Evolutionary conservation across 495 filamentous ascomycete genomes (phyloP), one percentile per base, ranked within the genome.

Genomic region (Cercophora samala): DNA sequence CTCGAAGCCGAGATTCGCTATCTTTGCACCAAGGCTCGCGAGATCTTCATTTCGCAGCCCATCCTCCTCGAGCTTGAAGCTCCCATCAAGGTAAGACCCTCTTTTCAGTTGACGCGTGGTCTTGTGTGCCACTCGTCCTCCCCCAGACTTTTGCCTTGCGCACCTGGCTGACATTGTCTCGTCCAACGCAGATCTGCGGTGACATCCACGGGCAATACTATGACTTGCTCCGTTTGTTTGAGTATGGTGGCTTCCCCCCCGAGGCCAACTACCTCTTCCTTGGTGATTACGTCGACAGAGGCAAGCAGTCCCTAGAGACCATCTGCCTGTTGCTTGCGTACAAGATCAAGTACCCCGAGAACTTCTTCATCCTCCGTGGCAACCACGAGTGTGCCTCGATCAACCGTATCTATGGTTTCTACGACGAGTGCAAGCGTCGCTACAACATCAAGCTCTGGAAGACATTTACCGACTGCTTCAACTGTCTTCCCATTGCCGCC

Each of bases 401-500:
- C 85, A 99, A 99, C 84, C 96, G 95, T 79, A 99, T 99, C 81
- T 99, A 99, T 73, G 95, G 95, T 55, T 99, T 99, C 84, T 99
- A 99, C 83, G 95, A 99, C 77, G 95, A 99, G 80, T 99, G 95
- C 87, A 99, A 99, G 85, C 89, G 95, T 69, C 86, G 95, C 67
- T 99, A 99, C 82, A 99, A 99, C 84, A 99, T 99, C 84, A 99
- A 99, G 87, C 88, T 99, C 69, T 99, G 95, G 95, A 99, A 99
- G 86, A 99, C 95, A 6, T 99, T 99, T 77, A 99, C 95, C 51
- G 95, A 99, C 75, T 99, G 95, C 87, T 99, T 99, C 87, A 99
- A 99, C 85, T 99, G 95, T 84, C 79, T 99, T 75, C 95, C 95
- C 32, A 99, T 99, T 79, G 95, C 95, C n/a, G 95, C 95, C 65